Base-by-base conservation (phyloP, 2,329 filamentous ascomycete genomes). In the Ophiognomonia clavigignenti-juglandacearum region DNA sequence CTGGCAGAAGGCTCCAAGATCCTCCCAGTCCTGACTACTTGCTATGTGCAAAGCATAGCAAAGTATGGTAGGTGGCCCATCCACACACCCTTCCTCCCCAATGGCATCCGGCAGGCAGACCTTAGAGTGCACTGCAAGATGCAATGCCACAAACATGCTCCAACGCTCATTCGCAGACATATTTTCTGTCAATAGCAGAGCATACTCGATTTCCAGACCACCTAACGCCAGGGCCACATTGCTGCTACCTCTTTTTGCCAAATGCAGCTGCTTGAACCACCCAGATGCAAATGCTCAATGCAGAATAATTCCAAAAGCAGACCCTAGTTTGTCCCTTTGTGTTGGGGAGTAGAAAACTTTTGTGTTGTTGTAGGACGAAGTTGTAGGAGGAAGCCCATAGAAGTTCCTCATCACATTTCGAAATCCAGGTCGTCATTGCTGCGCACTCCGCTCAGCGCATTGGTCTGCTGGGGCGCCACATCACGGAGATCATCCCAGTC, bases 361-460 rank as follows among this genome's bases (percentile, higher is more conserved):
- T 19, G 22, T 35, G 11, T 14, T 16, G 6, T n/a, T n/a, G n/a
- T n/a, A 9, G 16, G 9, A 18, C n/a, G 7, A 35, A 40, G 9
- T 2, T 37, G 24, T 36, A 18, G 41, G 34, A 43, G 38, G 35
- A 27, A 23, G 27, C 37, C 47, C 24, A 32, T 23, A 27, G 8
- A 41, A 48, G 34, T 50, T 48, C 41, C 50, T 51, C 54, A 56
- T 75, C 71, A 84, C 65, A 80, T 73, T 61, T 86, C 80, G 64
- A 86, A 85, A 48, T 82, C 75, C 71, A 83, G 80, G 53, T 80
- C 79, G 50, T 85, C 82, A 54, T 79, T 71, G 48, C 70, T 78
- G 60, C 74, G 77, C 53, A 83, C 75, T 37, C 81, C 81, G 59
- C 80, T 84, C 80, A 84, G 84, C 43, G 79, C 72, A 57, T 81